These are phyloP conservation scores for Carex arenaria DNA, from an alignment of 202 grass and related monocot genomes.

Conservation along the genomic window DNA sequence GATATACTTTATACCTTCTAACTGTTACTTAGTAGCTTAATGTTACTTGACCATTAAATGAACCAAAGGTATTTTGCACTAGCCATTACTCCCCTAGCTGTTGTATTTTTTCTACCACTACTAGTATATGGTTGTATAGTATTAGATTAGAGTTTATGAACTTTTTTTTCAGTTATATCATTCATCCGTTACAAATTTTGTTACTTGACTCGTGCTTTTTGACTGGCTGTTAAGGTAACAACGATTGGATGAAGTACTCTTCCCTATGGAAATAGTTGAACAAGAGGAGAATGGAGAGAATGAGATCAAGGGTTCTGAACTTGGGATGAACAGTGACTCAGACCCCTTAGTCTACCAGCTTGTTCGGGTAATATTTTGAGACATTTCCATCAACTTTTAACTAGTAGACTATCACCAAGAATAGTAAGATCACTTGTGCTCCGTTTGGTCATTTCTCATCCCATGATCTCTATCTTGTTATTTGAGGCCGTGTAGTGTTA, in stretches of 20 bases:
- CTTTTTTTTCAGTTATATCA: not conserved
- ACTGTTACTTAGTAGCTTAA: not conserved
- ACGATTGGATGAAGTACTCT: constrained; percentile 53
- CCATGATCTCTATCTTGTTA: not conserved
- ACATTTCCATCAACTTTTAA: not conserved
- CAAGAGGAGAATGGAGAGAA: constrained; percentile 32
- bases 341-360: constrained; percentile 90
- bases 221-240: not conserved
- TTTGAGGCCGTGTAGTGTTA: not conserved
- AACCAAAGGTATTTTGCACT: not conserved
- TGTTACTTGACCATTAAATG: not conserved
- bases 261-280: constrained; percentile 58
- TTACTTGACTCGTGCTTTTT: constrained; percentile 26
- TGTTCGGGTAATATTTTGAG: constrained; percentile 66
- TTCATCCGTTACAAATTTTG: not conserved
- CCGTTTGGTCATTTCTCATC: not conserved
- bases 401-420: not conserved
- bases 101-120: not conserved
- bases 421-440: not conserved
- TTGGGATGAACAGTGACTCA: constrained; percentile 41
- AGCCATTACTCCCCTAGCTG: not conserved
- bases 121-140: not conserved
- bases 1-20: not conserved
- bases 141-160: not conserved
- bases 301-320: constrained; percentile 40